Base-by-base conservation (phyloP, 345 rosid genomes). In the Acer yangbiense region DNA sequence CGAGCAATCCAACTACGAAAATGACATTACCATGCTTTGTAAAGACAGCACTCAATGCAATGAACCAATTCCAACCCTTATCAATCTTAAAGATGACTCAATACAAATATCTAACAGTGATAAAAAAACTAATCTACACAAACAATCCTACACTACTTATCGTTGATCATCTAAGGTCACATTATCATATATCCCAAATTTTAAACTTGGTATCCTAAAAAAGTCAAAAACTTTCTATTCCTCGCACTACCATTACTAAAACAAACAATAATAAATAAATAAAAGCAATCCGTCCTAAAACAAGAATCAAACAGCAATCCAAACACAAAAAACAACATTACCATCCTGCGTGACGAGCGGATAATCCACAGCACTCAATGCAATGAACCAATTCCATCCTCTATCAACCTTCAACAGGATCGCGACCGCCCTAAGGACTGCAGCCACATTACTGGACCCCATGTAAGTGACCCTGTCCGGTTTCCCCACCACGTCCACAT, bases 321-420 rank as follows among this genome's bases (percentile, higher is more conserved):
- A 70, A 66, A 7, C 9, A 73, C 43, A 4, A 39, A 65, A 64
- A 55, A 39, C n/a, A 0, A 4, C 23, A 87, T 68, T 88, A 96
- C 99, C 99, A 75, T 97, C 99, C 84, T 93, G 99, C 60, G 98
- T 94, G 71, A 94, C 76, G 73, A 97, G 81, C 1, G 99, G 99
- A 85, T 97, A 97, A 86, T 97, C 99, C 81, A 76, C 73, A 4
- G 99, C 98, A 71, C 97, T 93, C 86, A 97, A 86, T 32, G 82
- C 81, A 46, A 97, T 89, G 64, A 97, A 97, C 98, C 99, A 94
- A 74, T 89, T 88, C 99, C 99, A 97, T 54, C 91, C 88, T 2
- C 79, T 82, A 82, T 90, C 95, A 76, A 93, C 57, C 89, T 87
- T 91, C 83, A 94, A 76, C 82, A 97, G 72, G 79, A 94, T 86